Conservation (phyloP, 2,329 filamentous ascomycete species). For the Aspergillus sp. region DNA sequence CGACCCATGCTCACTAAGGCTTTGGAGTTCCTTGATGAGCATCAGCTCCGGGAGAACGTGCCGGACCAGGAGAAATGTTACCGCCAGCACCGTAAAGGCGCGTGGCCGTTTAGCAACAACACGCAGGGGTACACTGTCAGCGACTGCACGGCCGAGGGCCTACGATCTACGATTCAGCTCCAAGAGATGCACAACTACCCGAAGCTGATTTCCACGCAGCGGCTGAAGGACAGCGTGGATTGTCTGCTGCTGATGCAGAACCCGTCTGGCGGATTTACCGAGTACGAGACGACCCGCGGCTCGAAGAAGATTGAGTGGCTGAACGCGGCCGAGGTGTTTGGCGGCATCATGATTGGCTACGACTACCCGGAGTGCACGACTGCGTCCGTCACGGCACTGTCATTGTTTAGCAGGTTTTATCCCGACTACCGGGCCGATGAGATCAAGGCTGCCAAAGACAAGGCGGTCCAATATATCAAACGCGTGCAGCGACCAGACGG, state of each 20-base stretch:
- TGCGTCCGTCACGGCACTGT: constrained; percentile 78
- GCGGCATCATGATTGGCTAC: constrained; percentile 96
- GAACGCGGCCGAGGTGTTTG: constrained; percentile 95
- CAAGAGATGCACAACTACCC: constrained; percentile 72
- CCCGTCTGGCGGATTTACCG: constrained; percentile 71
- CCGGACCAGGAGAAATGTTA: constrained; percentile 71
- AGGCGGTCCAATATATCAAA: constrained; percentile 76
- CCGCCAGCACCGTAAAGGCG: constrained; percentile 81
- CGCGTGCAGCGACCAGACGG: constrained; percentile 67
- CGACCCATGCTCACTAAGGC: constrained; percentile 74
- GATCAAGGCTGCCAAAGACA: constrained; percentile 61
- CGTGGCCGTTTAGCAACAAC: constrained; percentile 90
- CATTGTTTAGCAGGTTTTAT: constrained; percentile 71
- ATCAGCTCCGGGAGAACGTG: constrained; percentile 81
- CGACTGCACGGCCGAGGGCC: constrained; percentile 83
- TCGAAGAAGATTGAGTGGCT: constrained; percentile 70
- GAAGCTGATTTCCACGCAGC: constrained; percentile 60
- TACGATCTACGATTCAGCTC: constrained; percentile 77
- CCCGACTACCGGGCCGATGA: constrained; percentile 69
- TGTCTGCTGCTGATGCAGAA: constrained; percentile 90
- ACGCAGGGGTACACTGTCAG: constrained; percentile 91
- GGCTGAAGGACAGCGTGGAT: constrained; percentile 81
- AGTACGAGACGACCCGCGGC: constrained; percentile 77
- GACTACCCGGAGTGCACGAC: constrained; percentile 98
- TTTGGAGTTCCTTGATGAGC: constrained; percentile 74